Conservation (phyloP, 2,329 filamentous ascomycete genomes). For the Botrytis deweyae region DNA sequence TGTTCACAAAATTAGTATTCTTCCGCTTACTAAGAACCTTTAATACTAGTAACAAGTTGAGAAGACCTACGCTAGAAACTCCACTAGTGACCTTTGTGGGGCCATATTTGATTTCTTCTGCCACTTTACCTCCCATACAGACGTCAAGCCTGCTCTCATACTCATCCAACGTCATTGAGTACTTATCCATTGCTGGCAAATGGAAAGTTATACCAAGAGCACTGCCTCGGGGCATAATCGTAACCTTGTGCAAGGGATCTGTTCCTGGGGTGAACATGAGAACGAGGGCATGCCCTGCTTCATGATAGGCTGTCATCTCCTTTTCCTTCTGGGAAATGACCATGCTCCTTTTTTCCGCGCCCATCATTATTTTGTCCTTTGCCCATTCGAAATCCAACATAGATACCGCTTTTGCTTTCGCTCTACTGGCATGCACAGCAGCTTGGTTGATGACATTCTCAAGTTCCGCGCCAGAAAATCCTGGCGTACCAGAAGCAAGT, state of each 20-base stretch:
- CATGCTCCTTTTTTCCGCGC: slow-evolving; percentile 85
- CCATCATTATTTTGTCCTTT: slow-evolving; percentile 97
- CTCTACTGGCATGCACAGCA: slow-evolving; percentile 88
- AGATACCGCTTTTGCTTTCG: slow-evolving; percentile 72
- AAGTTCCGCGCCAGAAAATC: slow-evolving; percentile 91
- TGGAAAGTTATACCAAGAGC: slow-evolving; percentile 84
- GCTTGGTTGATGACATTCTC: slow-evolving; percentile 98
- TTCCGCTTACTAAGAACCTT: neutral
- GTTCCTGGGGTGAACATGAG: slow-evolving; percentile 74
- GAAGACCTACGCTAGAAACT: slow-evolving; percentile 66
- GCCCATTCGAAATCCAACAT: slow-evolving; percentile 92
- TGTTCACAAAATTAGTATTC: slow-evolving; percentile 43
- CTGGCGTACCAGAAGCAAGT: slow-evolving; percentile 83
- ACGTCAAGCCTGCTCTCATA: slow-evolving; percentile 79
- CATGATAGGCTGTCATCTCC: slow-evolving; percentile 91
- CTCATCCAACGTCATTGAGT: slow-evolving; percentile 82
- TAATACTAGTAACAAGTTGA: neutral
- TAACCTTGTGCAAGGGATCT: slow-evolving; percentile 90
- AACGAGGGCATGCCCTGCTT: slow-evolving; percentile 92
- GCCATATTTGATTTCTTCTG: slow-evolving; percentile 88
- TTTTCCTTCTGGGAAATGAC: slow-evolving; percentile 93
- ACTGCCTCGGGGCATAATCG: slow-evolving; percentile 87
- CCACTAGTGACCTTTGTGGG: slow-evolving; percentile 89
- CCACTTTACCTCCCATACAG: slow-evolving; percentile 81
- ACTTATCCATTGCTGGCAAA: slow-evolving; percentile 89